Evolutionary conservation across 1,284 basidiomycete genomes (phyloP), one percentile per base, ranked within the genome.

Genomic region (Ganoderma lingzhi): DNA sequence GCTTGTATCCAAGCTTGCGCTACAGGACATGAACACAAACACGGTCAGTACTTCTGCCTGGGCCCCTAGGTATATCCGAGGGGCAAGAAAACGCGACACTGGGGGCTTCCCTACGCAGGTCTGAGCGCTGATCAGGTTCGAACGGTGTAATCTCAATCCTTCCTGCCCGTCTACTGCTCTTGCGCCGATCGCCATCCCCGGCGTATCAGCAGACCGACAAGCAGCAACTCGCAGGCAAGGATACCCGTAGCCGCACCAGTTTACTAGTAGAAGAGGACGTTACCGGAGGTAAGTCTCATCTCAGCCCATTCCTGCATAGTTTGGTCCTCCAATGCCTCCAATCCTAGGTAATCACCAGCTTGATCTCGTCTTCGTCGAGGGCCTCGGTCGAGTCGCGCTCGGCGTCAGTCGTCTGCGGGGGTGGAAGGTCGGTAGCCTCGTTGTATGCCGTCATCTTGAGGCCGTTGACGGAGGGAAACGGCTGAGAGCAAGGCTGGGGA

Each of bases 61-160:
- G 74, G 76, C 79, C 79, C 80, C 83, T 84, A 82, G 82, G 76
- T 32, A 70, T 70, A 72, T 78, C 64, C 75, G 81, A 76, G 78
- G 70, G 53, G 72, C 68, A 53, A 79, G 77, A 80, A 81, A 84
- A 82, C 84, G 87, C 83, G 86, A 92, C 87, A 88, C 86, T 86
- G 88, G 85, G 86, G 92, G 91, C 92, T 94, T 94, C 93, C 93
- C 93, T 95, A 93, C 93, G 94, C 94, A 94, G 93, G 93, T 94
- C 86, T 95, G 88, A 93, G 89, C 92, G 87, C 93, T 94, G 92
- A 88, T 93, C 94, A 95, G 93, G 94, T 95, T 94, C 93, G 83
- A 89, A 91, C 94, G 94, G 94, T 96, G 88, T 95, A 72, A 92
- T 96, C 94, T 96, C 94, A 96, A 95, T 83, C 92, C 87, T 82